Evolutionary conservation across 1,284 basidiomycete genomes (phyloP), one percentile per base, ranked within the genome.

Genomic region (Apiotrichum akiyoshidainum): DNA sequence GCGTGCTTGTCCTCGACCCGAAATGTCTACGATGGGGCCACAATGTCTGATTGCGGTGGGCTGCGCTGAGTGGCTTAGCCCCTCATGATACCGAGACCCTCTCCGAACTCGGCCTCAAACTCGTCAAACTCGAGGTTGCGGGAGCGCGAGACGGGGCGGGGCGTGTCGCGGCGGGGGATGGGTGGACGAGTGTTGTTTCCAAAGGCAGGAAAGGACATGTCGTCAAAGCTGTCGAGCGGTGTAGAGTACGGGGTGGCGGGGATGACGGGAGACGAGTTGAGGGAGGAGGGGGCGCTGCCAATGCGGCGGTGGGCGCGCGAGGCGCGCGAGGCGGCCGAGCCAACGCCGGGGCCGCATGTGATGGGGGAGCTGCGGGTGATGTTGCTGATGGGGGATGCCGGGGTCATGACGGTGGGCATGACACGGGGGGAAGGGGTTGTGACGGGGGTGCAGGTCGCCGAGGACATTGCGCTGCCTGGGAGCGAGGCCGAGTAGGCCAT

Each of bases 101-200:
- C 10, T 1, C 46, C 21, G 33, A 58, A 58, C n/a, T 48, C 21
- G 6, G 46, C 41, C 17, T 58, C 56, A 19, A 49, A 53, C 56
- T 53, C 51, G 46, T 58, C 46, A 46, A 58, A 22, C 31, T 42
- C 37, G 26, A 33, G 12, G 35, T 16, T 40, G 53, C 21, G 26
- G 14, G 46, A 22, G 39, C 21, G 37, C 1, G 52, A 35, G 19
- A 49, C 40, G 12, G 58, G 65, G 22, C 57, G 54, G 7, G 65
- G 65, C 5, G 62, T 62, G 54, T 66, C 65, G 12, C 65, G 39
- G 42, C 65, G 49, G 39, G 58, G 57, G 41, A 65, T 47, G 49
- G 60, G 55, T 19, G 64, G 61, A 54, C 64, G 47, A 33, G 47
- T 37, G 14, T 46, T 37, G 14, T 46, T 31, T 12, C 13, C 19